These are phyloP conservation scores for Dendryphion nanum DNA, from an alignment of 2,329 filamentous ascomycete species.

Conservation along the genomic window DNA sequence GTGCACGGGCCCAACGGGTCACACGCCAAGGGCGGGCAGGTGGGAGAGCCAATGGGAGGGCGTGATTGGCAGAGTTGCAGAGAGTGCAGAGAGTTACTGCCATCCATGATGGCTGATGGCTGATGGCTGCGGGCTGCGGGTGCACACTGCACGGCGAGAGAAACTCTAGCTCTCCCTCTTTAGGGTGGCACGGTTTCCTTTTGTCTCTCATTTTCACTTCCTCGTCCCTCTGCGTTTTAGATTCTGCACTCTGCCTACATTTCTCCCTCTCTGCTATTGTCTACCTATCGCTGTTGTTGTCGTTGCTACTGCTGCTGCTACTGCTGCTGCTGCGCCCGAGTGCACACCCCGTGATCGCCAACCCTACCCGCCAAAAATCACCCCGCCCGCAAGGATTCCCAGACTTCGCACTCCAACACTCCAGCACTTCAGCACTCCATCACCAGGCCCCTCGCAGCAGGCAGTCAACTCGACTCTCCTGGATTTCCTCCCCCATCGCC, in stretches of 20 bases:
- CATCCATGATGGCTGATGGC: too few species aligned
- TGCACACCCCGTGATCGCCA: constrained; percentile 30
- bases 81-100: too few species aligned
- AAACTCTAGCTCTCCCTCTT: constrained; percentile 19
- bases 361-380: constrained; percentile 23
- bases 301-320: constrained; percentile 13
- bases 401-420: constrained; percentile 25
- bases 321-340: constrained; percentile 4
- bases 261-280: constrained; percentile 16
- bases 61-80: too few species aligned
- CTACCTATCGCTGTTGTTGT: neutral
- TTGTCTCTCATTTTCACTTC: constrained; percentile 1
- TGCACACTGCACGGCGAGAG: too few species aligned
- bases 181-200: constrained; percentile 30
- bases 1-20: too few species aligned
- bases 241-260: constrained; percentile 12
- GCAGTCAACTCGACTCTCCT: constrained; percentile 14
- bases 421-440: neutral
- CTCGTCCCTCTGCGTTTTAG: constrained; percentile 7
- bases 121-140: too few species aligned
- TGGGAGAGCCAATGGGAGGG: too few species aligned
- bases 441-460: constrained; percentile 8
- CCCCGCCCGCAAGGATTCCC: constrained; percentile 39
- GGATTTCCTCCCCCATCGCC: neutral
- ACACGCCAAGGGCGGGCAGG: too few species aligned